These are phyloP conservation scores for Penicillium crustosum DNA, from an alignment of 2,329 filamentous ascomycete species.

Conservation along the genomic window DNA sequence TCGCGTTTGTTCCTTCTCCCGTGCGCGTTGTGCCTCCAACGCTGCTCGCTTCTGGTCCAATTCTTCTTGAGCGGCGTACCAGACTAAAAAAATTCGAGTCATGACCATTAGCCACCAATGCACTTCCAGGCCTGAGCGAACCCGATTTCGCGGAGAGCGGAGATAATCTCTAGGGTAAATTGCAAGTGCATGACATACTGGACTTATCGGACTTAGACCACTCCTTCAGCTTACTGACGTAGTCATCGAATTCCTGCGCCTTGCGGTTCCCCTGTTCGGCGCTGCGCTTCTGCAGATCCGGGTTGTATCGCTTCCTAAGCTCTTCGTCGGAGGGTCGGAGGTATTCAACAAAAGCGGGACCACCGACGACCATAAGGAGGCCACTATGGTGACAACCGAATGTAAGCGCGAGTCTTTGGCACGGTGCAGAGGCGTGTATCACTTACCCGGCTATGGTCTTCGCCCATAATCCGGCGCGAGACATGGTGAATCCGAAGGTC, in stretches of 20 bases:
- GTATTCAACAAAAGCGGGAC: slow-evolving; percentile 78
- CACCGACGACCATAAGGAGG: slow-evolving; percentile 70
- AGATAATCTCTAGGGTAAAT: not conserved
- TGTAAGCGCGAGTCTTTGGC: slow-evolving; percentile 9
- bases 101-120: slow-evolving; percentile 4
- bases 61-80: slow-evolving; percentile 42
- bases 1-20: slow-evolving; percentile 34
- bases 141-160: not conserved
- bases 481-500: slow-evolving; percentile 35
- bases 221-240: slow-evolving; percentile 79
- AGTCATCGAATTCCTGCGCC: slow-evolving; percentile 85
- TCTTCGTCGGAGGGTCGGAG: slow-evolving; percentile 79
- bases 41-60: slow-evolving; percentile 31
- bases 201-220: slow-evolving; percentile 89
- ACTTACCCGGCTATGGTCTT: slow-evolving; percentile 73
- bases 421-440: slow-evolving; percentile 10
- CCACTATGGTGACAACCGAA: slow-evolving; percentile 56
- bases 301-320: slow-evolving; percentile 85
- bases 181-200: slow-evolving; percentile 56
- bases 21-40: slow-evolving; percentile 23
- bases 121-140: not conserved
- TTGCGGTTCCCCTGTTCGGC: slow-evolving; percentile 74
- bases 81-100: slow-evolving; percentile 32
- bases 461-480: slow-evolving; percentile 49
- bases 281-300: slow-evolving; percentile 85